Percentiles rank a stretch among this genome's conserved stretches.
These are phyloP conservation scores for Colletotrichum abscissum DNA, from an alignment of 2,329 filamentous ascomycete genomes.

Conservation along the genomic window DNA sequence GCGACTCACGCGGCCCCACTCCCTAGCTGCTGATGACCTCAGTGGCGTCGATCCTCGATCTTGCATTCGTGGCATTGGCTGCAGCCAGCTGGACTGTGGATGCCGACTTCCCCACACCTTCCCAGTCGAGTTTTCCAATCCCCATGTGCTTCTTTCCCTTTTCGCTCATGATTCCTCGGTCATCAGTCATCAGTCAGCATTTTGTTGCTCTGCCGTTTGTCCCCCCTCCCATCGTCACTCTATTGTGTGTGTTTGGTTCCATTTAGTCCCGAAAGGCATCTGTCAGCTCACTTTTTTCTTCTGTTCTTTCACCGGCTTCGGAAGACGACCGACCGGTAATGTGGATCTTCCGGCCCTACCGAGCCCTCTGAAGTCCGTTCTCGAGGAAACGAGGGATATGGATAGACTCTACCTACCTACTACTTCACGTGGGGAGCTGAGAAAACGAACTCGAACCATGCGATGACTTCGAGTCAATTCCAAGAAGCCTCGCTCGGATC, in stretches of 20 bases:
- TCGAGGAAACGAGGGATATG: background rate
- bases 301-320: background rate
- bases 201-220: background rate
- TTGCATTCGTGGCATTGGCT: background rate
- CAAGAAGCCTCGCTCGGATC: slow-evolving; percentile 11
- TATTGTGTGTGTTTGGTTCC: background rate
- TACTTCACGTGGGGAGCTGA: background rate
- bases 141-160: slow-evolving; percentile 6
- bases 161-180: background rate
- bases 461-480: background rate
- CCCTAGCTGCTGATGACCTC: slow-evolving; percentile 23
- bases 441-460: background rate
- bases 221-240: no score
- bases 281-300: background rate
- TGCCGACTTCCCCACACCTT: slow-evolving; percentile 23
- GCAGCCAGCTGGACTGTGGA: background rate
- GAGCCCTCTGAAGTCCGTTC: background rate
- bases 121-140: background rate
- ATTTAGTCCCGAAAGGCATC: background rate
- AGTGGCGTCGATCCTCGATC: slow-evolving; percentile 30
- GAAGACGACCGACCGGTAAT: background rate
- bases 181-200: background rate
- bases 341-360: background rate
- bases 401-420: background rate
- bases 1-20: slow-evolving; percentile 21